These are phyloP conservation scores for Scalesia atractyloides DNA, from an alignment of 129 eudicot species.

Conservation along the genomic window DNA sequence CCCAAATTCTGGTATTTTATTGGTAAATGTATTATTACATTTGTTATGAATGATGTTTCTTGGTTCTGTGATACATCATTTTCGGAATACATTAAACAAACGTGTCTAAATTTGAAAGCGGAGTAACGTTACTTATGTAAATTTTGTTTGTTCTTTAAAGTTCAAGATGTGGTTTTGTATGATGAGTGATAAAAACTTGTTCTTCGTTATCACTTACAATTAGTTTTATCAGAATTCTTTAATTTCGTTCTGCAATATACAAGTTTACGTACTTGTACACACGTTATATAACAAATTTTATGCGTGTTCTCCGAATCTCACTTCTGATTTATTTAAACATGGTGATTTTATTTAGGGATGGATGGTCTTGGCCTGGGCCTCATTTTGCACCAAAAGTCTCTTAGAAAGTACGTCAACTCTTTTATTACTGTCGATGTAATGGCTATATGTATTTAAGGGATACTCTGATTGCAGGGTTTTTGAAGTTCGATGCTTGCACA, in stretches of 20 bases:
- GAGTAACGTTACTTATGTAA: conserved; percentile 1
- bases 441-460: conserved; percentile 21
- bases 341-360: conserved; percentile 60
- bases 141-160: conserved; percentile 1
- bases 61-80: background rate
- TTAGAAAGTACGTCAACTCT: conserved; percentile 67
- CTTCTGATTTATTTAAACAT: conserved; percentile 19
- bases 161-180: background rate
- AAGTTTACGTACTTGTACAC: background rate
- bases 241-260: conserved; percentile 7
- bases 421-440: background rate
- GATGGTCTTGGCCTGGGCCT: conserved; percentile 97
- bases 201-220: background rate
- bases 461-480: conserved; percentile 62
- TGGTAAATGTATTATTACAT: background rate
- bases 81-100: background rate
- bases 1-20: background rate
- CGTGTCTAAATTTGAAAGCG: background rate
- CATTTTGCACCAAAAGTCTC: conserved; percentile 80
- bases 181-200: background rate
- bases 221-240: conserved; percentile 8
- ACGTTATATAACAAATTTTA: background rate
- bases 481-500: conserved; percentile 87
- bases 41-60: background rate
- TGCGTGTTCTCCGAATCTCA: conserved; percentile 11